Conservation (phyloP, 2,329 filamentous ascomycete species). For the Phoma sp. region DNA sequence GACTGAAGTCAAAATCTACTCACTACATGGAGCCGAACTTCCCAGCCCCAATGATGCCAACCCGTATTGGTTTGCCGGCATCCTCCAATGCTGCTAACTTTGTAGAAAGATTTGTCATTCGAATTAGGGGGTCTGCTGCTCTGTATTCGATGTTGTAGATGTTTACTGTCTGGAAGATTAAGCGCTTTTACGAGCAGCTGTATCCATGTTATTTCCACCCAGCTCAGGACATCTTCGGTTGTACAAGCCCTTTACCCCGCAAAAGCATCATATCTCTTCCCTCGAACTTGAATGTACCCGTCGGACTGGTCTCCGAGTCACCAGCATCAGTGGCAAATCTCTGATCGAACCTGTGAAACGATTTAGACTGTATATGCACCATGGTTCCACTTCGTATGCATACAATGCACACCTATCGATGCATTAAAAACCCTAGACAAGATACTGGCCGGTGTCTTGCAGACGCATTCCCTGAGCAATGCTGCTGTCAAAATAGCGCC, state of each 20-base stretch:
- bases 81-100: constrained; percentile 22
- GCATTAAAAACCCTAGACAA: too few species aligned
- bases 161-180: background rate
- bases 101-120: constrained; percentile 22
- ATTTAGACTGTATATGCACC: background rate
- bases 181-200: background rate
- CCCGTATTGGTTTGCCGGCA: constrained; percentile 26
- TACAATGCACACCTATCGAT: too few species aligned
- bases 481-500: background rate
- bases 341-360: too few species aligned
- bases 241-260: constrained; percentile 13
- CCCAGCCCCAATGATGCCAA: constrained; percentile 55
- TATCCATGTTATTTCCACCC: background rate
- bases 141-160: background rate
- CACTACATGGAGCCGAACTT: constrained; percentile 57
- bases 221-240: background rate
- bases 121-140: background rate
- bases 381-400: too few species aligned
- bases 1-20: background rate
- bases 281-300: constrained; percentile 2
- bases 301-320: constrained; percentile 13
- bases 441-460: background rate
- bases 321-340: background rate
- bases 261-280: constrained; percentile 7
- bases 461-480: background rate